phyloP scores from a whole-genome alignment of 2,329 filamentous ascomycete genomes.

The Paraphoma sp. region DNA sequence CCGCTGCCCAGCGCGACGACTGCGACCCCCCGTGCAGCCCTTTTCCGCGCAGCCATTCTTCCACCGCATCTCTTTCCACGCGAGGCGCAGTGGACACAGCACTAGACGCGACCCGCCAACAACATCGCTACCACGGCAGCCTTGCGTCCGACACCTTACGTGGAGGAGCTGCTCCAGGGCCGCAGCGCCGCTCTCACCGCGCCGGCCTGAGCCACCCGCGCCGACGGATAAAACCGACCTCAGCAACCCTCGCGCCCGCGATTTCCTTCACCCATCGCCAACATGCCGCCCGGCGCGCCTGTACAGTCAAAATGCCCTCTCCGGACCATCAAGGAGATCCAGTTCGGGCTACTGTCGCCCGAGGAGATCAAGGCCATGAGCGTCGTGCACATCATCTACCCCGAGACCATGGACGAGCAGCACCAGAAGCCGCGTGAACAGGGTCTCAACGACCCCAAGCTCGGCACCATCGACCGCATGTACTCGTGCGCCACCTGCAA shows the following conservation, averaged over 20 bases:
- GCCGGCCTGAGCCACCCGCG: conserved; percentile 6
- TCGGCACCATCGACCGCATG: conserved; percentile 94
- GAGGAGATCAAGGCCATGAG: conserved; percentile 99
- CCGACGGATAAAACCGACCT: conserved; percentile 3
- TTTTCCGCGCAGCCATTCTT: conserved; percentile 33
- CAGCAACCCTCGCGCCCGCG: conserved; percentile 11
- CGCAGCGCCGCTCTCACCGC: conserved; percentile 24
- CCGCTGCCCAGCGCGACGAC: conserved; percentile 31
- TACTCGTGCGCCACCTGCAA: conserved; percentile 97
- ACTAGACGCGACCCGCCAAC: conserved; percentile 15
- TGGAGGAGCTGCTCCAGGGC: conserved; percentile 37
- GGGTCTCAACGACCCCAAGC: conserved; percentile 92
- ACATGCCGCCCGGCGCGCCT: conserved; percentile 89
- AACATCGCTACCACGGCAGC: conserved; percentile 26
- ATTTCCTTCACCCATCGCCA: conserved; percentile 26
- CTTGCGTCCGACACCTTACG: conserved; percentile 17
- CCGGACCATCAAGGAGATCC: conserved; percentile 98
- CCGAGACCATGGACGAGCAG: conserved; percentile 99
- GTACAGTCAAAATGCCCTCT: conserved; percentile 72
- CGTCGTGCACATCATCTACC: conserved; percentile 93
- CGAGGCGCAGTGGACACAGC: conserved; percentile 38
- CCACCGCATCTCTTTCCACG: conserved; percentile 39
- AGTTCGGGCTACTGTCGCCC: conserved; percentile 96
- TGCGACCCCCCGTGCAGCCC: conserved; percentile 39
- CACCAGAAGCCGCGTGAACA: conserved; percentile 88